phyloP scores from a whole-genome alignment of 805 yeast species.

The Saturnispora bothae region DNA sequence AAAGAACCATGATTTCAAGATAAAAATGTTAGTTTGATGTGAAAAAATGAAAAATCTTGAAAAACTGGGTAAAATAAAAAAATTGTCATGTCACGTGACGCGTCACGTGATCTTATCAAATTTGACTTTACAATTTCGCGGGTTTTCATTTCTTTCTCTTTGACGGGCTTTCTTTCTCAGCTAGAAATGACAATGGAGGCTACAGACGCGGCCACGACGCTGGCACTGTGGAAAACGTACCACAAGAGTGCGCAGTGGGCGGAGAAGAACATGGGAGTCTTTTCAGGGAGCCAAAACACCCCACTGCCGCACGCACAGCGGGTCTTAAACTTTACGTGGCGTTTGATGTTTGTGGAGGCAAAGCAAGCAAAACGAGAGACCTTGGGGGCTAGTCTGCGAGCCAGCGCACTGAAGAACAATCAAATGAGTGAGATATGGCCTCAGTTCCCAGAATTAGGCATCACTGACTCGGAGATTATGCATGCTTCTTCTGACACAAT shows the following conservation, averaged over 20 bases:
- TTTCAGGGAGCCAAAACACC: slow-evolving; percentile 61
- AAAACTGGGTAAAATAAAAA: too few relatives aligned
- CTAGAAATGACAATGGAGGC: not conserved
- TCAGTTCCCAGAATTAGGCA: slow-evolving; percentile 25
- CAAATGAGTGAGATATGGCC: slow-evolving; percentile 23
- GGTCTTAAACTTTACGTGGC: slow-evolving; percentile 81
- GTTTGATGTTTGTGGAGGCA: slow-evolving; percentile 56
- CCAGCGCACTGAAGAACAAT: not conserved
- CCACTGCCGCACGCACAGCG: slow-evolving; percentile 66
- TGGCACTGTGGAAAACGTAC: slow-evolving; percentile 73
- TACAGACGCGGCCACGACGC: slow-evolving; percentile 24
- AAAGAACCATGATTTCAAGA: slow-evolving; percentile 48
- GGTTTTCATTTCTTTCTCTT: not conserved
- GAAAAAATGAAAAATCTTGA: too few relatives aligned
- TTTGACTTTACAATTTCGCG: not conserved
- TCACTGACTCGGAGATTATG: slow-evolving; percentile 7
- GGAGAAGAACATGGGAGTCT: too few relatives aligned
- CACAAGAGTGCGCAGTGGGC: too few relatives aligned
- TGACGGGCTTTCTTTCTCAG: not conserved
- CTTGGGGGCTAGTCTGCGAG: too few relatives aligned
- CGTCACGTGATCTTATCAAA: not conserved
- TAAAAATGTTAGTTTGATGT: too few relatives aligned
- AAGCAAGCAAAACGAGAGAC: slow-evolving; percentile 1
- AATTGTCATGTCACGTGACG: not conserved
- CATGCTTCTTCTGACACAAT: not conserved